These are phyloP conservation scores for Lathyrus sativus DNA, from an alignment of 306 rosid genomes.

Conservation along the genomic window DNA sequence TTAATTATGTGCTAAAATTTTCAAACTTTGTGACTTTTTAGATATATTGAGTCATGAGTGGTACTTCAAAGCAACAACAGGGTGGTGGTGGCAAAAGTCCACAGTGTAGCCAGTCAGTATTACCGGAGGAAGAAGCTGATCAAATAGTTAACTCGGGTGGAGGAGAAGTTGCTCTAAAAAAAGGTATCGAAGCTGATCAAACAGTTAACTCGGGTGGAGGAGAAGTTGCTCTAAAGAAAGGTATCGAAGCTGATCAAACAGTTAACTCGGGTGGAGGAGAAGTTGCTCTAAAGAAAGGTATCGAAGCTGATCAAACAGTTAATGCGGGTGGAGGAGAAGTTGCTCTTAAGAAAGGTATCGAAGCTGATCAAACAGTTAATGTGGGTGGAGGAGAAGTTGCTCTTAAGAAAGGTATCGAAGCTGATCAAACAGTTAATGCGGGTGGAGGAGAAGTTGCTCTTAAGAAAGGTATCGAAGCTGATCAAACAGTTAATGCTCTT, in stretches of 20 bases:
- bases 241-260: conserved; percentile 40
- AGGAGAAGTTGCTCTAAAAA: not conserved
- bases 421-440: no score
- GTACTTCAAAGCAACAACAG: conserved; percentile 39
- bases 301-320: no score
- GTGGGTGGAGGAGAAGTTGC: no score
- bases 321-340: no score
- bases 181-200: conserved; percentile 37
- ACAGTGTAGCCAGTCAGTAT: not conserved
- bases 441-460: no score
- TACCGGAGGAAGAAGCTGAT: conserved; percentile 45
- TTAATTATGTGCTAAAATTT: not conserved
- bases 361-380: no score
- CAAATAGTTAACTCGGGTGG: conserved; percentile 8
- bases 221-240: conserved; percentile 65
- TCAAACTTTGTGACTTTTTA: not conserved
- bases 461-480: no score
- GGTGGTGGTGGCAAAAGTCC: not conserved
- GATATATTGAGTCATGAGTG: conserved; percentile 48
- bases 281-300: conserved; percentile 1
- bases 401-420: no score
- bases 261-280: conserved; percentile 4
- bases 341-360: no score
- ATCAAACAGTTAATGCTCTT: no score
- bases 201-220: conserved; percentile 48